Evolutionary conservation across 345 rosid species (phyloP).

Genomic region (Salix arbutifolia): DNA sequence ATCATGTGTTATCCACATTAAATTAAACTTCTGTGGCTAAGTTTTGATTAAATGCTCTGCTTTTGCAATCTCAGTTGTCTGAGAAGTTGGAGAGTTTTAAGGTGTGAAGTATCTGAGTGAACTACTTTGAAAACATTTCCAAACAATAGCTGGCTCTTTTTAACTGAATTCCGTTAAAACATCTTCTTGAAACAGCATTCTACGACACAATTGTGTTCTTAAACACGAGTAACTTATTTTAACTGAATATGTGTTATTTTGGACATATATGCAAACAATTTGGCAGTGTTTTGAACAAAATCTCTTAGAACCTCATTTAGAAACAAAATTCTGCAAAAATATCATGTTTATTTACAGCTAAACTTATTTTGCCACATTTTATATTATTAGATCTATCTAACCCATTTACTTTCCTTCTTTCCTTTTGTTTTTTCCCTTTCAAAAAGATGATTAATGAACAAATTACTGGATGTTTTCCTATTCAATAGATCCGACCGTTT

Average conservation of each 20-base stretch:
- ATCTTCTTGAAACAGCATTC: neutral
- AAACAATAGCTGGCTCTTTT: neutral
- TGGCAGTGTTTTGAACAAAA: too few relatives aligned
- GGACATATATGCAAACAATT: too few relatives aligned
- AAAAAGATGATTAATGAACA: neutral
- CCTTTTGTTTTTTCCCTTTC: neutral
- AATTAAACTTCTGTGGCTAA: neutral
- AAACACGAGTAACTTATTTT: too few relatives aligned
- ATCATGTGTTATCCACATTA: neutral
- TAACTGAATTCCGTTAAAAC: neutral
- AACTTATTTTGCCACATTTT: too few relatives aligned
- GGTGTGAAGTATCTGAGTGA: too few relatives aligned
- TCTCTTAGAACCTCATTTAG: too few relatives aligned
- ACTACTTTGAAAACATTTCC: too few relatives aligned
- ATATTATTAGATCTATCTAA: too few relatives aligned
- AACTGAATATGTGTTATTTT: too few relatives aligned
- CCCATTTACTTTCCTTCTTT: neutral
- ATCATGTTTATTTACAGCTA: too few relatives aligned
- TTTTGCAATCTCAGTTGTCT: neutral
- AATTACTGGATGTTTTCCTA: constrained; percentile 9
- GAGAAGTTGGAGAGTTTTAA: neutral
- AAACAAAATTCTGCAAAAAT: too few relatives aligned
- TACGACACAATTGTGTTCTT: neutral
- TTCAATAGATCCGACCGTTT: constrained; percentile 50
- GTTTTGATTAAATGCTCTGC: neutral